These are phyloP conservation scores for Alternaria postmessia DNA, from an alignment of 2,329 filamentous ascomycete species.

Conservation along the genomic window DNA sequence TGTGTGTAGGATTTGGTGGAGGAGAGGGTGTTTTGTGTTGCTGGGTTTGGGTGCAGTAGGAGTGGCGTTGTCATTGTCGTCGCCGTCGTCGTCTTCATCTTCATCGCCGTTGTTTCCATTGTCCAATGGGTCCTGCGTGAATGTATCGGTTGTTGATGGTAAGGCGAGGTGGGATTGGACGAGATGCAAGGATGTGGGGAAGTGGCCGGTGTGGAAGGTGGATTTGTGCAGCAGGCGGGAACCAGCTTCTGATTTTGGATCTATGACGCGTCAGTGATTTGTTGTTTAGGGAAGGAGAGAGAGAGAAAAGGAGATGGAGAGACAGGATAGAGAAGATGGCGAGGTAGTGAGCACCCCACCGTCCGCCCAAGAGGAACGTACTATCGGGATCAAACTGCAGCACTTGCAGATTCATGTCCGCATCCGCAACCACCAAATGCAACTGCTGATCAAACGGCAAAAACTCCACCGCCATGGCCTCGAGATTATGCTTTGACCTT, in stretches of 20 bases:
- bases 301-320: no score
- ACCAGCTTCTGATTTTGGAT: conserved; percentile 91
- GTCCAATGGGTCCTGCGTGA: conserved; percentile 23
- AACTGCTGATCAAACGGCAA: conserved; percentile 84
- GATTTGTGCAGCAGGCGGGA: conserved; percentile 85
- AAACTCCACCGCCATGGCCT: conserved; percentile 84
- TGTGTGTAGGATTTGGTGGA: conserved; percentile 46
- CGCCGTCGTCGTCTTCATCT: background rate
- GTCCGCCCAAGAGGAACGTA: conserved; percentile 57
- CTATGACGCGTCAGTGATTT: conserved; percentile 55
- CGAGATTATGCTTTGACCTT: conserved; percentile 80
- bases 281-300: background rate
- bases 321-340: no score
- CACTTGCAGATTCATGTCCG: conserved; percentile 85
- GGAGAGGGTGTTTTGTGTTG: conserved; percentile 1
- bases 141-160: conserved; percentile 43
- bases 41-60: background rate
- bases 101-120: background rate
- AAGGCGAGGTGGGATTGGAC: conserved; percentile 70
- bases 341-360: background rate
- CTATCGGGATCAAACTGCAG: conserved; percentile 95
- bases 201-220: conserved; percentile 86
- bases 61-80: background rate
- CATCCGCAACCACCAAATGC: conserved; percentile 82
- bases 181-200: conserved; percentile 76